These are phyloP conservation scores for Phycomyces nitens DNA, from an alignment of 192 early-diverging fungal genomes.

Conservation along the genomic window DNA sequence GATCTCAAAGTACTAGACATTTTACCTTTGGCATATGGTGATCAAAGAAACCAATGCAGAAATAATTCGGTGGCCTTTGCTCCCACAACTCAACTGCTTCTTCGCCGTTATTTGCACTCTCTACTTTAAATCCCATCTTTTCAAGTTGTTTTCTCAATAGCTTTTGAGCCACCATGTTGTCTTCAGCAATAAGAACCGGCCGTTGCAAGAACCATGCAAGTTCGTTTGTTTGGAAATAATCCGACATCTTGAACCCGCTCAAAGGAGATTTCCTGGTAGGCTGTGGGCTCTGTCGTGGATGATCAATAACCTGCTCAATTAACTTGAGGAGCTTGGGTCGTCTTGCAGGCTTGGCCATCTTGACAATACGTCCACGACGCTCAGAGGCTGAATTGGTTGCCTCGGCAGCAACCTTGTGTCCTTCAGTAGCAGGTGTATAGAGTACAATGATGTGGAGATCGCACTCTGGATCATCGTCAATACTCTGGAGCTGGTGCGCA, in stretches of 20 bases:
- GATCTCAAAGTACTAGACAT: background rate
- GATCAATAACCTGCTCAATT: constrained; percentile 40
- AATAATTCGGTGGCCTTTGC: constrained; percentile 36
- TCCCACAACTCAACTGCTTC: constrained; percentile 40
- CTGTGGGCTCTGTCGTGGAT: background rate
- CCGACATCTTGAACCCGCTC: constrained; percentile 24
- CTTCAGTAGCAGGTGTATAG: constrained; percentile 25
- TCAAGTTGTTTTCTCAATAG: constrained; percentile 39
- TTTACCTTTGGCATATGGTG: constrained; percentile 53
- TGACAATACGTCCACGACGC: constrained; percentile 26
- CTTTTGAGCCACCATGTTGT: constrained; percentile 45
- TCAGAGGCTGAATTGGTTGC: constrained; percentile 16
- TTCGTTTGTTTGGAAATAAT: constrained; percentile 38
- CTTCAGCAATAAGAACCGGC: constrained; percentile 50
- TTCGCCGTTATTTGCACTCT: constrained; percentile 47
- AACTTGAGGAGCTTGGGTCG: constrained; percentile 40
- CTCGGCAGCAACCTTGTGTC: constrained; percentile 22
- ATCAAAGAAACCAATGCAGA: constrained; percentile 46
- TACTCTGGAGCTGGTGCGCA: constrained; percentile 16
- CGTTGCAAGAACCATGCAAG: constrained; percentile 33
- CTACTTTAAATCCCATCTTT: constrained; percentile 43
- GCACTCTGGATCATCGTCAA: constrained; percentile 26
- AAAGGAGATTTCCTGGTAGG: constrained; percentile 27
- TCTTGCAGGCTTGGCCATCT: constrained; percentile 41
- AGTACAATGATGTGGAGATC: constrained; percentile 27